These are phyloP conservation scores for Orobanche coerulescens DNA, from an alignment of 257 asterid genomes.

Conservation along the genomic window DNA sequence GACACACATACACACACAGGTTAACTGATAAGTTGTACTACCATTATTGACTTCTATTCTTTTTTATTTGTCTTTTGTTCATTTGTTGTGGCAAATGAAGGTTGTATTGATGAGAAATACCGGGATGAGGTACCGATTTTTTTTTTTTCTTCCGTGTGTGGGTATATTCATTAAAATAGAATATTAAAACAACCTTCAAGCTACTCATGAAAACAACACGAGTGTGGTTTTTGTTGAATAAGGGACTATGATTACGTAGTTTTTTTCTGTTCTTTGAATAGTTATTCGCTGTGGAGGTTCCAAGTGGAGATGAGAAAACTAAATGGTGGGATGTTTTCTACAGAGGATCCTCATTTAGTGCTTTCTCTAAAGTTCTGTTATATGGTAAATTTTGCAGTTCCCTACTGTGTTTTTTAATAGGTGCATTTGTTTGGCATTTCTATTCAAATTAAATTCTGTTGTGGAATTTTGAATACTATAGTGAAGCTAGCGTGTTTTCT, in stretches of 20 bases:
- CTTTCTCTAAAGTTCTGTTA: constrained; percentile 60
- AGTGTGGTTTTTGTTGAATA: neutral
- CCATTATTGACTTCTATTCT: neutral
- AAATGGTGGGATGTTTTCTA: constrained; percentile 60
- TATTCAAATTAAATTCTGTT: neutral
- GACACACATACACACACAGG: neutral
- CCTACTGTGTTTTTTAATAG: neutral
- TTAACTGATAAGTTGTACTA: neutral
- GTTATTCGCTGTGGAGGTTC: constrained; percentile 31
- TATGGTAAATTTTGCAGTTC: constrained; percentile 36
- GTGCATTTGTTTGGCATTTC: constrained; percentile 6
- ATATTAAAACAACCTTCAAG: neutral
- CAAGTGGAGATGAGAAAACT: constrained; percentile 42
- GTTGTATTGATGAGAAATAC: constrained; percentile 46
- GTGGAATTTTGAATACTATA: neutral
- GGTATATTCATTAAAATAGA: neutral
- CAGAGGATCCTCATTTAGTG: constrained; percentile 56
- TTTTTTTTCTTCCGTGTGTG: neutral
- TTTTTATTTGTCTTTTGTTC: neutral
- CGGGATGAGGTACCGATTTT: constrained; percentile 43
- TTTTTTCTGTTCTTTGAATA: constrained; percentile 10
- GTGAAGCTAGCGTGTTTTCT: neutral
- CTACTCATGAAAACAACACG: neutral
- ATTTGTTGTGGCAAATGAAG: constrained; percentile 26
- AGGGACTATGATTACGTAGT: neutral